phyloP scores from a whole-genome alignment of 1,139 yeast genomes.

The Arxiozyma bovina region DNA sequence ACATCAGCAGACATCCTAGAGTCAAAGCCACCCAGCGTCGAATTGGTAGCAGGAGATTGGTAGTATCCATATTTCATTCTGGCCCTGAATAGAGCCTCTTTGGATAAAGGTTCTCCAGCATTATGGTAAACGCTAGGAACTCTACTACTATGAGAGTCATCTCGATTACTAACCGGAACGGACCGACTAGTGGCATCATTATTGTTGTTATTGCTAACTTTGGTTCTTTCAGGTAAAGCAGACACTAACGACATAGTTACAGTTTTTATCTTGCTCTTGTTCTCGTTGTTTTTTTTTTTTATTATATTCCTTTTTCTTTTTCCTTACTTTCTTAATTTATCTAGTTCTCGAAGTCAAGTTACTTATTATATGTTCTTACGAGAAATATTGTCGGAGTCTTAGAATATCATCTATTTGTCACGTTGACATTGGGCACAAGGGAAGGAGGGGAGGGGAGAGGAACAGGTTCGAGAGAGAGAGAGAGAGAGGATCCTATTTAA shows the following conservation, averaged over 20 bases:
- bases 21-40: slow-evolving; percentile 52
- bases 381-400: too few relatives aligned
- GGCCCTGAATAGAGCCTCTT: slow-evolving; percentile 70
- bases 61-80: slow-evolving; percentile 68
- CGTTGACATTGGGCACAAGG: too few relatives aligned
- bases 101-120: slow-evolving; percentile 58
- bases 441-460: background rate
- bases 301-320: slow-evolving; percentile 20
- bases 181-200: background rate
- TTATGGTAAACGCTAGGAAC: slow-evolving; percentile 37
- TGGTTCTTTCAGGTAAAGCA: slow-evolving; percentile 17
- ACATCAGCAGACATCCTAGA: slow-evolving; percentile 51
- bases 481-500: background rate
- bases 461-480: background rate
- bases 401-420: too few relatives aligned
- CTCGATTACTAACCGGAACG: background rate
- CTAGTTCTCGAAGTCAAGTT: background rate
- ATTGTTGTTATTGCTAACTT: slow-evolving; percentile 5
- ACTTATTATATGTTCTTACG: too few relatives aligned
- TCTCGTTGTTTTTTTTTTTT: too few relatives aligned
- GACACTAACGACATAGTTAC: slow-evolving; percentile 32
- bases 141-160: background rate
- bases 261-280: too few relatives aligned
- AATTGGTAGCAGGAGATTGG: slow-evolving; percentile 55
- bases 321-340: background rate